A percentile compares a stretch with the other conserved stretches of the same genome.
Evolutionary conservation across 805 yeast species (phyloP).

Genomic region (Candida awuae): DNA sequence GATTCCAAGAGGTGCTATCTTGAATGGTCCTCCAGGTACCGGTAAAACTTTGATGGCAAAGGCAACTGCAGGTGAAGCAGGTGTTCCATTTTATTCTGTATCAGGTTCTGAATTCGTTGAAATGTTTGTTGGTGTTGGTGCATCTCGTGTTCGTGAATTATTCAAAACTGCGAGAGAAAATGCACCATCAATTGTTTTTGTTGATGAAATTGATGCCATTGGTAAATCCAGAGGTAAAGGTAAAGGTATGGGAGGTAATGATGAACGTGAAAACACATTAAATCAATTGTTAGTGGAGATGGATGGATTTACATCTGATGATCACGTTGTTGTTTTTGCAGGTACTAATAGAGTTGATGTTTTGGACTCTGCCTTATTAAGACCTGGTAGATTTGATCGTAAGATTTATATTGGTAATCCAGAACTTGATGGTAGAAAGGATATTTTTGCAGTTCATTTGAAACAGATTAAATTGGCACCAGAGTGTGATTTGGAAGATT

Average conservation of each 20-base stretch:
- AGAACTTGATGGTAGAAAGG: slow-evolving; percentile 82
- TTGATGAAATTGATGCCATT: slow-evolving; percentile 94
- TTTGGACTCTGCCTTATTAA: slow-evolving; percentile 77
- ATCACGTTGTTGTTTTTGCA: slow-evolving; percentile 88
- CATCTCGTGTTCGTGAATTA: slow-evolving; percentile 86
- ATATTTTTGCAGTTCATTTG: slow-evolving; percentile 76
- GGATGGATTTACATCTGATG: slow-evolving; percentile 88
- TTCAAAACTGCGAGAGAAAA: slow-evolving; percentile 83
- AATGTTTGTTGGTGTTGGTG: slow-evolving; percentile 96
- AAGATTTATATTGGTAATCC: slow-evolving; percentile 83
- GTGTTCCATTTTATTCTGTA: slow-evolving; percentile 85
- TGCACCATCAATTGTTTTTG: slow-evolving; percentile 86
- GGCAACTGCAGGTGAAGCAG: slow-evolving; percentile 96
- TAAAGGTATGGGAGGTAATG: slow-evolving; percentile 76
- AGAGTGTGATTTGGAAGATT: slow-evolving; percentile 42
- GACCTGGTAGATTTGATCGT: slow-evolving; percentile 94
- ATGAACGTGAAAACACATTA: slow-evolving; percentile 87
- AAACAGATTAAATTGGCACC: slow-evolving; percentile 44
- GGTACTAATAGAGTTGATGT: slow-evolving; percentile 94
- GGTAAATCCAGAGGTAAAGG: slow-evolving; percentile 74
- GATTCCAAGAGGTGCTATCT: slow-evolving; percentile 90
- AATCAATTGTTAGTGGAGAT: slow-evolving; percentile 90
- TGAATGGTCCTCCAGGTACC: slow-evolving; percentile 95
- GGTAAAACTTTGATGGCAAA: slow-evolving; percentile 90
- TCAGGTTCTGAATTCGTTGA: slow-evolving; percentile 95